Evolutionary conservation across 2,329 filamentous ascomycete species (phyloP), one percentile per base, ranked within the genome.

Genomic region (Colletotrichum sp.): DNA sequence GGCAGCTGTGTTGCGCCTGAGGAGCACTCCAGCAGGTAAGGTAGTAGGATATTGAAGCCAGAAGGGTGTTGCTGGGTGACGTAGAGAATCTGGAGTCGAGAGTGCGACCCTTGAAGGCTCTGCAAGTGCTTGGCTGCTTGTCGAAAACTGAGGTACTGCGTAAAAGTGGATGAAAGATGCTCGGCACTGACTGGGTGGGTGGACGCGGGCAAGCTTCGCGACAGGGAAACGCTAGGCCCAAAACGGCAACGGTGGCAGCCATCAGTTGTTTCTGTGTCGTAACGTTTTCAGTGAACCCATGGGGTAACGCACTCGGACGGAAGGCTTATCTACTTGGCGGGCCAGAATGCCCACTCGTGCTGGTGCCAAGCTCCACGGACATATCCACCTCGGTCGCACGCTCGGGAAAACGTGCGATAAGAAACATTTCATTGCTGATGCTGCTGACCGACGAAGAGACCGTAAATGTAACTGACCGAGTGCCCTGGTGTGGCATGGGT

Each of bases 301-400:
- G 73, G 73, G 73, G 73, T 76, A 76, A 70, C 24, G 60, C 28
- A 39, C 32, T 68, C 44, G 70, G 63, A 26, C 59, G 18, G 59
- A 73, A 73, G 73, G 73, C 73, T 76, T 76, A 76, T 76, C 73
- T 76, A 49, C 73, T 76, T 76, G 73, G 73, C 73, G 65, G 59
- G 5, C 55, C 70, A 59, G 34, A 21, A 18, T 30, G 44, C 44
- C 44, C 44, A 52, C 44, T 3, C 4, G 18, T 15, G 62, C 66
- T 62, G 72, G 28, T 60, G 72, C 68, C 72, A 36, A 75, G 72
- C 49, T 66, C 62, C 64, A 73, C 28, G 64, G n/a, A 24, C 44
- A 44, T 28, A 69, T 65, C 70, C 73, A 76, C 73, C 32, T 76
- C 69, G 73, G 73, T 60, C 73, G 49, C 59, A 65, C 26, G 52